Base-by-base conservation (phyloP, 495 filamentous ascomycete genomes). In the Tuber brumale region DNA sequence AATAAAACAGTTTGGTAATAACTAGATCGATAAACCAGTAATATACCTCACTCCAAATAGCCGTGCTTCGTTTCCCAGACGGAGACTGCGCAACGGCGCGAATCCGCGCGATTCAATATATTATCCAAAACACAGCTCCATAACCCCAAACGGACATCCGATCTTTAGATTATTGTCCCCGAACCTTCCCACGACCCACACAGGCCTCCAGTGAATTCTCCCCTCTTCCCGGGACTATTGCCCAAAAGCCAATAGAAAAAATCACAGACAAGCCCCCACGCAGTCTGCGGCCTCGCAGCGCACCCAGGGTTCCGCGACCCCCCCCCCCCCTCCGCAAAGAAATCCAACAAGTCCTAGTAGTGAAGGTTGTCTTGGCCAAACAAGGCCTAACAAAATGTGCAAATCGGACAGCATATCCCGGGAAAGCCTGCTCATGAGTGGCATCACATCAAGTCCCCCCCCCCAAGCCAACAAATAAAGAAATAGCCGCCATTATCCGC, bases 161-260 rank as follows among this genome's bases (percentile, higher is more conserved):
- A 78, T 76, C 23, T 57, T 73, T 27, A 76, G 77, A 37, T 57
- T 82, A 21, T 69, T 77, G 39, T 76, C 74, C 27, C 48, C 76
- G 43, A 82, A 82, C 27, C 79, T 77, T 45, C 75, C 66, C 1
- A 77, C 81, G 35, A 82, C 80, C 72, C 81, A 82, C 41, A 82
- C 81, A 16, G 77, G 41, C 4, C 81, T 39, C 27, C 77, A 9
- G 70, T 76, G 74, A 35, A 21, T 57, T 35, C 45, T 41, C 2
- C 18, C 41, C 19, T n/a, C 21, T 19, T 42, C 70, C 12, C 1
- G 16, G 1, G 18, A 18, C 12, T 8, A 16, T 45, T 71, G 6
- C 10, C 10, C 70, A 23, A 45, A 27, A 71, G 14, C 23, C 18
- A n/a, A 45, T 31, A n/a, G 35, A 6, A 18, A 42, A 45, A 44